A percentile compares a stretch with the other conserved stretches of the same genome.
These are phyloP conservation scores for Populus tremula DNA, from an alignment of 345 rosid species.

Conservation along the genomic window DNA sequence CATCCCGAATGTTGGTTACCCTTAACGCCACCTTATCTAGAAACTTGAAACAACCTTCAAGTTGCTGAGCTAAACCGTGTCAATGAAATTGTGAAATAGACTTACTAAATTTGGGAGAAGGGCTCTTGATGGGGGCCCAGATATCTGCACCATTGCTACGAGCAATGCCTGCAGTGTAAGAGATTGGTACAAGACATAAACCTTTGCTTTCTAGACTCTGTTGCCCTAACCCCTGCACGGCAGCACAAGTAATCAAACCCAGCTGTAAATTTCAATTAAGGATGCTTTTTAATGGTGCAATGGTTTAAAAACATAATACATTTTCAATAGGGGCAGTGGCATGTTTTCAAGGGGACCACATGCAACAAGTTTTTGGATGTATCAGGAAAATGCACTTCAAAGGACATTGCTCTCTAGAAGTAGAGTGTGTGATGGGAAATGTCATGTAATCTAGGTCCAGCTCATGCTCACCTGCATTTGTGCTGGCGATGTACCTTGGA, in stretches of 20 bases:
- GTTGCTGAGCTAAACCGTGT: conserved; percentile 11
- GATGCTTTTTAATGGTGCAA: neutral
- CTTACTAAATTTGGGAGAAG: conserved; percentile 54
- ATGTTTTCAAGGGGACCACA: neutral
- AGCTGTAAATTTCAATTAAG: neutral
- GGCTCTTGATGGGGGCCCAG: conserved; percentile 89
- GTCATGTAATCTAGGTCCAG: neutral
- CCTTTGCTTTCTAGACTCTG: conserved; percentile 71
- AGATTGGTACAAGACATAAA: conserved; percentile 77
- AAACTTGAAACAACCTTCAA: neutral
- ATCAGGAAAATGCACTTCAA: neutral
- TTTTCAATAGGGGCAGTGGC: neutral
- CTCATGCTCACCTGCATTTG: conserved; percentile 50
- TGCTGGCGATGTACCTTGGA: conserved; percentile 50
- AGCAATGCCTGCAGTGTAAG: conserved; percentile 68
- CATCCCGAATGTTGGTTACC: neutral
- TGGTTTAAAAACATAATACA: neutral
- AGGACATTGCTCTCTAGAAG: neutral
- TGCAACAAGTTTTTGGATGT: neutral
- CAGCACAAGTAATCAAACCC: neutral
- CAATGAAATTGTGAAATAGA: conserved; percentile 13
- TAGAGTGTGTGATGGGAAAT: neutral
- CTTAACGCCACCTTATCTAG: neutral
- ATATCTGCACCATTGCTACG: conserved; percentile 92
- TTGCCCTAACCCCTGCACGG: conserved; percentile 48